Conservation (phyloP, 2,329 filamentous ascomycete genomes). For the Fusarium sp. region DNA sequence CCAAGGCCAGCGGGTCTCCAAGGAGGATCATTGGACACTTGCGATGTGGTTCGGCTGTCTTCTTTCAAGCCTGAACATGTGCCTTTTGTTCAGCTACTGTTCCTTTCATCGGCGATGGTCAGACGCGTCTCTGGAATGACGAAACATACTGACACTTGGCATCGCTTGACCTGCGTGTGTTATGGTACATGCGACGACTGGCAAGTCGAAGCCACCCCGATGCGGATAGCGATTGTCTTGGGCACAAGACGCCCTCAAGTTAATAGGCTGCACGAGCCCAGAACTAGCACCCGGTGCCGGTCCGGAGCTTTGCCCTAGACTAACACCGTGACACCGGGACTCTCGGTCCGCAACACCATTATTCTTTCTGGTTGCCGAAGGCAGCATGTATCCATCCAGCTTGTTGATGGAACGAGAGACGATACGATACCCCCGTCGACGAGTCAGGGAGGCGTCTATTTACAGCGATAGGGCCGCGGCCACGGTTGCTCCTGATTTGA, state of each 20-base stretch:
- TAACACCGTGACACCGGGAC: constrained; percentile 6
- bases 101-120: constrained; percentile 23
- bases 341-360: not conserved
- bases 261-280: not conserved
- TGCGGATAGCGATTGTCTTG: constrained; percentile 6
- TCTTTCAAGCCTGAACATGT: constrained; percentile 2
- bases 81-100: not conserved
- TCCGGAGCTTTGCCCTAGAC: constrained; percentile 17
- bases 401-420: constrained; percentile 2
- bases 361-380: constrained; percentile 5
- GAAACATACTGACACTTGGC: constrained; percentile 5
- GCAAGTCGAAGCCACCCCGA: constrained; percentile 19
- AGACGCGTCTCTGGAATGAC: constrained; percentile 13
- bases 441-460: constrained; percentile 8
- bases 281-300: not conserved
- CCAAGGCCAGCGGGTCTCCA: constrained; percentile 9
- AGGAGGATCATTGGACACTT: constrained; percentile 14
- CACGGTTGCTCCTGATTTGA: constrained; percentile 7
- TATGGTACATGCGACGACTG: not conserved
- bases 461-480: constrained; percentile 19
- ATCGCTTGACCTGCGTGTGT: not conserved
- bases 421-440: constrained; percentile 11
- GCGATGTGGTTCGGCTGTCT: constrained; percentile 4
- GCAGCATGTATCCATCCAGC: constrained; percentile 7
- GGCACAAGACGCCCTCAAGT: constrained; percentile 2